Conservation (phyloP, 2,329 filamentous ascomycete genomes). For the Diplodia sapinea region DNA sequence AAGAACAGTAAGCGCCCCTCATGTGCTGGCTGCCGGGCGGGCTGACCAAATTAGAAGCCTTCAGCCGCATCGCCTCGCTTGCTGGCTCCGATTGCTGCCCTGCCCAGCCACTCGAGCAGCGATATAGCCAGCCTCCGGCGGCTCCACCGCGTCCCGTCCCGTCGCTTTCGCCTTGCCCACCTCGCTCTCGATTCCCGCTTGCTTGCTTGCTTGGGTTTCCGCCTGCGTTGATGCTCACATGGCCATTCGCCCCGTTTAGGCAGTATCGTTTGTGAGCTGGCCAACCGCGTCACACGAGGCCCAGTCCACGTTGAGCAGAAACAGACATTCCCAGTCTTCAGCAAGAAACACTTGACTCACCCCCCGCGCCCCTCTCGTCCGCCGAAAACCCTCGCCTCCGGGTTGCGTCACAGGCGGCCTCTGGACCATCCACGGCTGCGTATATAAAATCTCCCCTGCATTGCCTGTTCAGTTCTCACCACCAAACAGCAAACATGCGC, state of each 20-base stretch:
- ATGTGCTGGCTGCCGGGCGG: conserved; percentile 2
- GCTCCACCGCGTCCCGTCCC: conserved; percentile 17
- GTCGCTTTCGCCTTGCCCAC: not conserved
- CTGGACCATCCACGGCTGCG: not conserved
- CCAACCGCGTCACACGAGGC: conserved; percentile 1
- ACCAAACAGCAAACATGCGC: conserved; percentile 15
- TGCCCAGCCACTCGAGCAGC: not conserved
- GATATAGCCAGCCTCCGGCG: not conserved
- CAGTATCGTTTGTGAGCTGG: not conserved
- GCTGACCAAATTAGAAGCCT: not conserved
- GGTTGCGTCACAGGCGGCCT: conserved; percentile 25
- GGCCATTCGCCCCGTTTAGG: conserved; percentile 7
- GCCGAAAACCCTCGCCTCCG: not conserved
- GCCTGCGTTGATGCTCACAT: not conserved
- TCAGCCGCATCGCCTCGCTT: conserved; percentile 7
- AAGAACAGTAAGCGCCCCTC: not conserved
- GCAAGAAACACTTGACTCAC: conserved; percentile 19
- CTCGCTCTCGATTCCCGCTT: no score
- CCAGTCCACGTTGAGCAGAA: not conserved
- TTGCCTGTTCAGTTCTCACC: not conserved
- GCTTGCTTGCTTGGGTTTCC: not conserved
- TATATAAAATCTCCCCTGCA: conserved; percentile 13
- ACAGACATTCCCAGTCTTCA: not conserved
- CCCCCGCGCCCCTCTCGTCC: not conserved
- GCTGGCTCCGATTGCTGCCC: not conserved